These are phyloP conservation scores for Colletotrichum orchidophilum DNA, from an alignment of 2,329 filamentous ascomycete species.

Conservation along the genomic window DNA sequence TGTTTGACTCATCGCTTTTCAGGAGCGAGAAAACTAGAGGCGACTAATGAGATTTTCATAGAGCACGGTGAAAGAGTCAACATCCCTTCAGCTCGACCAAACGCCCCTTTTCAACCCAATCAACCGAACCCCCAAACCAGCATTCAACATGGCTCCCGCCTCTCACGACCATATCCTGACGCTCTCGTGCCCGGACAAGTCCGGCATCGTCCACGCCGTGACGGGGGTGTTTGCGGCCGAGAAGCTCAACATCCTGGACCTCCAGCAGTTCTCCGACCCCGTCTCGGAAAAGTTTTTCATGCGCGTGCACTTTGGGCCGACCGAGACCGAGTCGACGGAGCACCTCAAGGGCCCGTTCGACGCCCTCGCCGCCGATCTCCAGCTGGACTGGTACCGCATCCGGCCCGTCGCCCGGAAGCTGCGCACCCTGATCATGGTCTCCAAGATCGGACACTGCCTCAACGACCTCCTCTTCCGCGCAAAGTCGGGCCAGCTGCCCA, in stretches of 20 bases:
- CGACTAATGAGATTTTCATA: neutral
- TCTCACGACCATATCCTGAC: constrained; percentile 71
- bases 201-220: constrained; percentile 86
- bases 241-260: constrained; percentile 82
- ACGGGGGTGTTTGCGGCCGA: constrained; percentile 79
- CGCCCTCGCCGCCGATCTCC: constrained; percentile 68
- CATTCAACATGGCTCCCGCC: constrained; percentile 32
- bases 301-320: constrained; percentile 83
- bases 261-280: constrained; percentile 85
- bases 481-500: constrained; percentile 76
- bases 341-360: constrained; percentile 66
- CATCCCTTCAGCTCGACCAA: neutral
- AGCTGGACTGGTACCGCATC: constrained; percentile 75
- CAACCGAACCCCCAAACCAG: neutral
- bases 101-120: neutral
- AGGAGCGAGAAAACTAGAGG: constrained; percentile 12
- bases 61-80: neutral
- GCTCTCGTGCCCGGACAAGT: constrained; percentile 84
- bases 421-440: constrained; percentile 86
- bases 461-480: constrained; percentile 86
- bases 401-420: constrained; percentile 75
- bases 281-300: constrained; percentile 84
- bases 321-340: constrained; percentile 57
- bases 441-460: constrained; percentile 86
- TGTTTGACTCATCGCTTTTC: constrained; percentile 28